Conservation (phyloP, 495 filamentous ascomycete genomes). For the Tuber umbilicatum region DNA sequence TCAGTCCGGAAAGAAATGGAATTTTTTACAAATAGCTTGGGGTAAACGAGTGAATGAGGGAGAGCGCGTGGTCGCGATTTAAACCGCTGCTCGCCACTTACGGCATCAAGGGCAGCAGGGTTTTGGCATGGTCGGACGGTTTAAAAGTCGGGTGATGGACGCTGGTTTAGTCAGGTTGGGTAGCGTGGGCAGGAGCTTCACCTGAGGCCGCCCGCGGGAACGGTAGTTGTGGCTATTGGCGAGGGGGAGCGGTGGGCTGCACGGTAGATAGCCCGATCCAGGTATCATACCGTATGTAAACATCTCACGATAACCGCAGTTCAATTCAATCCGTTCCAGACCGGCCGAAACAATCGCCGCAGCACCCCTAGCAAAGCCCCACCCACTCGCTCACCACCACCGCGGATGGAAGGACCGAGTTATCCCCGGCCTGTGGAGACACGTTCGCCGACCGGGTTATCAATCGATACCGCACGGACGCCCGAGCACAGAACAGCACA, state of each 20-base stretch:
- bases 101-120: background rate
- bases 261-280: too few species aligned
- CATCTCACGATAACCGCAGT: too few species aligned
- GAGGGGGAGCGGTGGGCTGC: background rate
- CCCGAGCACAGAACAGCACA: background rate
- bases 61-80: background rate
- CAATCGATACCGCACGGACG: background rate
- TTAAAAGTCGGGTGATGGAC: background rate
- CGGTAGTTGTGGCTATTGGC: background rate
- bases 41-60: background rate
- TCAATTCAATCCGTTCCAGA: too few species aligned
- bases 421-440: background rate
- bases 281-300: background rate
- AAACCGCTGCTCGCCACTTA: background rate
- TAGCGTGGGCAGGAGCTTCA: background rate
- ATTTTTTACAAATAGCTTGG: background rate
- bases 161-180: background rate
- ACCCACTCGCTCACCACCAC: background rate
- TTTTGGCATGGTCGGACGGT: background rate
- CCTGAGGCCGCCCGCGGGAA: background rate
- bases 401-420: background rate
- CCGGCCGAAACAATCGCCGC: background rate
- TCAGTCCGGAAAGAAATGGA: background rate
- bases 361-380: background rate
- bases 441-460: background rate